A percentile compares a stretch with the other conserved stretches of the same genome.
Conservation (phyloP, 176 grass and related monocot genomes). For the Melocanna baccifera region DNA sequence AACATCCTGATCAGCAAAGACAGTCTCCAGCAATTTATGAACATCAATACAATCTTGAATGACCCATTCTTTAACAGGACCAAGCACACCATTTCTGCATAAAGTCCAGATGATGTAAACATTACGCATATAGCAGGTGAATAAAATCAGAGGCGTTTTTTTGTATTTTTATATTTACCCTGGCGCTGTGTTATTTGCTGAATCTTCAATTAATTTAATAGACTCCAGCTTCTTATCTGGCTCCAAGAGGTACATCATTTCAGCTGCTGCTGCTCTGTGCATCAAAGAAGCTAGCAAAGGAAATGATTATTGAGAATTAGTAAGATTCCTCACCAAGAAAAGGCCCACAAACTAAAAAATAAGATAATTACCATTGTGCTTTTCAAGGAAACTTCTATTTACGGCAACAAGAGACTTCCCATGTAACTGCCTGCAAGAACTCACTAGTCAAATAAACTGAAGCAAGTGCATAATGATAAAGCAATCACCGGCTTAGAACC, state of each 20-base stretch:
- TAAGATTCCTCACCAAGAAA: conserved; percentile 3
- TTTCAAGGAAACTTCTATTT: conserved; percentile 77
- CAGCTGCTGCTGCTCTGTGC: conserved; percentile 82
- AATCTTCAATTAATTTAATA: conserved; percentile 96
- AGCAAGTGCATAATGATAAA: conserved; percentile 1
- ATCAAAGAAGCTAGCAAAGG: conserved; percentile 63
- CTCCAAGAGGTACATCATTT: conserved; percentile 88
- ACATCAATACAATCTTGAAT: conserved; percentile 84
- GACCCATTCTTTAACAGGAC: conserved; percentile 64
- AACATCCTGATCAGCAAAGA: conserved; percentile 58
- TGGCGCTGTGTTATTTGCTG: conserved; percentile 54
- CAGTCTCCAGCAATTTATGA: conserved; percentile 74
- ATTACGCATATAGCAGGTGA: neutral
- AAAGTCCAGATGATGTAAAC: conserved; percentile 21
- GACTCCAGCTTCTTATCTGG: conserved; percentile 75
- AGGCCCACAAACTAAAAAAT: neutral
- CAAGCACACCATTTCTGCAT: conserved; percentile 53
- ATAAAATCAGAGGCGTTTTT: neutral
- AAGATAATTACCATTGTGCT: conserved; percentile 62
- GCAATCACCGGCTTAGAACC: conserved; percentile 45
- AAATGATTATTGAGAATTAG: conserved; percentile 1
- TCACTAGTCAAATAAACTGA: conserved; percentile 20
- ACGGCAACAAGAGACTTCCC: conserved; percentile 82
- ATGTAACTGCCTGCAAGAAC: conserved; percentile 71
- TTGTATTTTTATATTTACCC: conserved; percentile 48